A percentile compares a stretch with the other conserved stretches of the same genome.
These are phyloP conservation scores for Neofusicoccum parvum DNA, from an alignment of 2,329 filamentous ascomycete genomes.

Conservation along the genomic window DNA sequence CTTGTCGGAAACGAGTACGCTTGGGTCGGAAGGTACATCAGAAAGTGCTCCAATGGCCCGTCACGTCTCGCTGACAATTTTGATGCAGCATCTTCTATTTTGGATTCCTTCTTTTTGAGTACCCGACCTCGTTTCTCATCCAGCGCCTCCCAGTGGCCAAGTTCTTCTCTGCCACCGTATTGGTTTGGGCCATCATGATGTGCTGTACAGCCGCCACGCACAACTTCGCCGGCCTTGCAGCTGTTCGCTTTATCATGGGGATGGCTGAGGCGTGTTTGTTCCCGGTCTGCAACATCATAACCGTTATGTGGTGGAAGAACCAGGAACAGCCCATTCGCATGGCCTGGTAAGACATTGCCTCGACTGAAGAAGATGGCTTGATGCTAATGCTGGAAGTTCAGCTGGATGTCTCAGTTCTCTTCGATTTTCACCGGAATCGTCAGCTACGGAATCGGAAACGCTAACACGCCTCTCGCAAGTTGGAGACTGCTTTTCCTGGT, in stretches of 20 bases:
- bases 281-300: slow-evolving; percentile 11
- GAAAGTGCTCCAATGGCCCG: not conserved
- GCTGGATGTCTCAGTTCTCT: slow-evolving; percentile 16
- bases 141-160: slow-evolving; percentile 29
- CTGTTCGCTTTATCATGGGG: slow-evolving; percentile 17
- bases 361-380: rapidly evolving
- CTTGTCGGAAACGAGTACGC: slow-evolving; percentile 30
- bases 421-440: slow-evolving; percentile 4
- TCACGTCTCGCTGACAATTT: not conserved
- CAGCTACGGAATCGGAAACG: slow-evolving; percentile 12
- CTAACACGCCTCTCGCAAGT: not conserved
- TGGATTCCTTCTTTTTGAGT: slow-evolving; percentile 28
- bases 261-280: slow-evolving; percentile 12
- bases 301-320: slow-evolving; percentile 17
- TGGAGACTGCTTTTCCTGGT: slow-evolving; percentile 24
- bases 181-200: slow-evolving; percentile 27
- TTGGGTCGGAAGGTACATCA: slow-evolving; percentile 26
- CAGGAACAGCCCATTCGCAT: not conserved
- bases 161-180: slow-evolving; percentile 25
- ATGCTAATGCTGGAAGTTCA: not conserved
- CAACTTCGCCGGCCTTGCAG: slow-evolving; percentile 23
- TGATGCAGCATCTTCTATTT: slow-evolving; percentile 26
- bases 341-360: not conserved
- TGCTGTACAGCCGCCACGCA: slow-evolving; percentile 25
- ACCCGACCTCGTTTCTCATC: slow-evolving; percentile 27